phyloP scores from a whole-genome alignment of 73 alveolate genomes.

The Paramecium sonneborni region DNA sequence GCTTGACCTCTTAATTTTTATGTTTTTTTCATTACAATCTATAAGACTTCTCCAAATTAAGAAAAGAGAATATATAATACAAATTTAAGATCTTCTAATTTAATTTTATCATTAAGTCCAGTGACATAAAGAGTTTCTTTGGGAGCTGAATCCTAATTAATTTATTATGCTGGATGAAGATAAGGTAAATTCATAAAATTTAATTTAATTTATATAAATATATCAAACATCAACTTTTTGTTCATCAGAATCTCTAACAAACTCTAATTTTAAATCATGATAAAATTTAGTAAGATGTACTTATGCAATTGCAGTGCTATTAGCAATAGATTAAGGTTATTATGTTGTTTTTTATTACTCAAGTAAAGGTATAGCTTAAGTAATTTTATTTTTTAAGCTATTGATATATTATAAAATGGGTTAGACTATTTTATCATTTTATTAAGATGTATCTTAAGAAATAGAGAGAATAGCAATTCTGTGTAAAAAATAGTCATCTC shows the following conservation, averaged over 20 bases:
- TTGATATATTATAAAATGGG: neutral
- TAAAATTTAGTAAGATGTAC: neutral
- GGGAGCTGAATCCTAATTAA: conserved; percentile 11
- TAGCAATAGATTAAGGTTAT: neutral
- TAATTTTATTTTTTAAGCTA: neutral
- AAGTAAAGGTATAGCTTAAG: too few relatives aligned
- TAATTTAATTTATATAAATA: neutral
- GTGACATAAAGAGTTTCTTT: conserved; percentile 40
- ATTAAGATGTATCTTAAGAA: neutral
- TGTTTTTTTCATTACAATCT: conserved; percentile 55
- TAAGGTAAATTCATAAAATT: neutral
- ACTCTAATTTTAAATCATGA: neutral
- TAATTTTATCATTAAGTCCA: conserved; percentile 41
- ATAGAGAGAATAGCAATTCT: neutral
- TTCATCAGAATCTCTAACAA: neutral
- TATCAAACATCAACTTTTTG: neutral
- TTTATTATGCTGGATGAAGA: neutral
- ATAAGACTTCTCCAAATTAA: conserved; percentile 36
- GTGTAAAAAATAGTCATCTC: neutral
- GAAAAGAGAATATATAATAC: conserved; percentile 6
- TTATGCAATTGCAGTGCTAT: neutral
- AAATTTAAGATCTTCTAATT: conserved; percentile 37
- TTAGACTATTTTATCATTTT: conserved; percentile 22
- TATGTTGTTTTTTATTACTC: neutral
- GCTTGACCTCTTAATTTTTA: conserved; percentile 55